These are phyloP conservation scores for Pistacia atlantica DNA, from an alignment of 345 rosid genomes.

Conservation along the genomic window DNA sequence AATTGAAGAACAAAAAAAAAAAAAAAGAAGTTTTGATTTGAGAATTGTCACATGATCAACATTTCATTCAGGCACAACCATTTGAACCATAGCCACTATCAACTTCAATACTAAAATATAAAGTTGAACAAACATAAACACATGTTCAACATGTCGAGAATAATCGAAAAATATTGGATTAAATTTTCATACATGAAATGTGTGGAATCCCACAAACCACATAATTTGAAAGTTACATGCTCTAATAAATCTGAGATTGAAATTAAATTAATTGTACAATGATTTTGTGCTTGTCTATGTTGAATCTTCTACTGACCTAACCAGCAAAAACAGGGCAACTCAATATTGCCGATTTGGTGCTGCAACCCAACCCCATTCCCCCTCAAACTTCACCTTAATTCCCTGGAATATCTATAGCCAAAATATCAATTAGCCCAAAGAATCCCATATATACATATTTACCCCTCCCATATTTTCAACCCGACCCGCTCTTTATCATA, in stretches of 20 bases:
- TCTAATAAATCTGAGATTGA: conserved; percentile 10
- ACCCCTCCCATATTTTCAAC: conserved; percentile 2
- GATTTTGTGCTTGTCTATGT: background rate
- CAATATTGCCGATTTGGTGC: background rate
- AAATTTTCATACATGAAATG: background rate
- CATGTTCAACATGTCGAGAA: too few species aligned
- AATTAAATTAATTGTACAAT: background rate
- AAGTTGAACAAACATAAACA: too few species aligned
- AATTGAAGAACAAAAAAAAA: too few species aligned
- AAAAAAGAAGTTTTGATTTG: too few species aligned
- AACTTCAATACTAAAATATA: too few species aligned
- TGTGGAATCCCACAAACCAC: background rate
- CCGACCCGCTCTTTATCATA: background rate
- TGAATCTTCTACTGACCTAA: background rate
- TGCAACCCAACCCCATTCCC: background rate
- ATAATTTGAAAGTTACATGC: conserved; percentile 8
- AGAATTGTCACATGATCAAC: too few species aligned
- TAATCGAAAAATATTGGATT: too few species aligned
- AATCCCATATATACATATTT: conserved; percentile 44
- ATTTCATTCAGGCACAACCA: too few species aligned
- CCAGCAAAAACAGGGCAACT: conserved; percentile 2
- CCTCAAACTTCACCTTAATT: background rate
- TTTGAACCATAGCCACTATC: too few species aligned
- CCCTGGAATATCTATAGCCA: conserved; percentile 1
- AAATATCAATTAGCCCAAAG: conserved; percentile 14